These are phyloP conservation scores for Epichloe sp. DNA, from an alignment of 2,329 filamentous ascomycete genomes.

Conservation along the genomic window DNA sequence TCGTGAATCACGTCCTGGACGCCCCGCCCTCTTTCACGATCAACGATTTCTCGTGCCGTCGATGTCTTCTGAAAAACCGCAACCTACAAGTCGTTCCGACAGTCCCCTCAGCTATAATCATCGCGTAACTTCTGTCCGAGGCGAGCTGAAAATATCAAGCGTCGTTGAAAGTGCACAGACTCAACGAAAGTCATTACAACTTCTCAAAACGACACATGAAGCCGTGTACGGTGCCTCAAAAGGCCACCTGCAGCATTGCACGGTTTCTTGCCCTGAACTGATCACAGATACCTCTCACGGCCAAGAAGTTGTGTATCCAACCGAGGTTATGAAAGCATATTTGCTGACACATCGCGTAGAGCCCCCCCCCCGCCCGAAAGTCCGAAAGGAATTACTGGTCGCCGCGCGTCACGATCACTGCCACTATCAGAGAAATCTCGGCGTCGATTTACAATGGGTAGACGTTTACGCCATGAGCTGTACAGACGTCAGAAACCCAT, in stretches of 20 bases:
- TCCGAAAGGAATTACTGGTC: neutral
- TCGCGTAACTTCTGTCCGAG: neutral
- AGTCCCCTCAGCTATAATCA: neutral
- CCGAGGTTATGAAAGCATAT: neutral
- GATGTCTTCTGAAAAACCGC: neutral
- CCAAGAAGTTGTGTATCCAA: neutral
- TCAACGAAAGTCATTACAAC: neutral
- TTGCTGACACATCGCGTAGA: neutral
- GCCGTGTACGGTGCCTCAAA: neutral
- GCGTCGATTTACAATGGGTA: neutral
- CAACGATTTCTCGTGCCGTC: neutral
- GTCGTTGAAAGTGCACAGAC: neutral
- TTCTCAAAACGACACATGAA: neutral
- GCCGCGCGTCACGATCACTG: conserved; percentile 3
- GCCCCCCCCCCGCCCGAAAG: neutral
- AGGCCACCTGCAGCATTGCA: neutral
- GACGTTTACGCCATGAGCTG: neutral
- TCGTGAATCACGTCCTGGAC: neutral
- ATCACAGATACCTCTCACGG: neutral
- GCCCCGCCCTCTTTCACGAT: neutral
- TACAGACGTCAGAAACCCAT: conserved; percentile 5
- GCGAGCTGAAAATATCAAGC: neutral
- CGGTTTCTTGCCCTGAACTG: conserved; percentile 6
- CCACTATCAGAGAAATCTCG: neutral
- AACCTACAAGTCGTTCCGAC: neutral